These are phyloP conservation scores for Gossypium stocksii DNA, from an alignment of 345 rosid genomes.

Conservation along the genomic window DNA sequence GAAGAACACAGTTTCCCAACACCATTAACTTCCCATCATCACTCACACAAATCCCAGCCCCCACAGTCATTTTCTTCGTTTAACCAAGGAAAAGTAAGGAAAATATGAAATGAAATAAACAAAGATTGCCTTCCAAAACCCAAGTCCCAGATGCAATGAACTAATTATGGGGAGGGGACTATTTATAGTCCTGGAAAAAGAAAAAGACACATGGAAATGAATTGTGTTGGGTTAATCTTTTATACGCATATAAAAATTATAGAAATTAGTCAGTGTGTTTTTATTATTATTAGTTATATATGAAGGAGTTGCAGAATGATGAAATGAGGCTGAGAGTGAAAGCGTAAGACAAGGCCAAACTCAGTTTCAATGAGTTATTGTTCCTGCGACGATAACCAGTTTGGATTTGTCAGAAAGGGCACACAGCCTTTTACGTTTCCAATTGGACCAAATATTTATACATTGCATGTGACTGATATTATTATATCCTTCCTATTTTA, in stretches of 20 bases:
- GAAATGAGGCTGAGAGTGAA: neutral
- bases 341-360: neutral
- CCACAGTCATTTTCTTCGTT: slow-evolving; percentile 40
- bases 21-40: slow-evolving; percentile 47
- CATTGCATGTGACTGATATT: too few species aligned
- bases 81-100: neutral
- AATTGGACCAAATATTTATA: too few species aligned
- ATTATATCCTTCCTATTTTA: too few species aligned
- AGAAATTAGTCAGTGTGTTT: too few species aligned
- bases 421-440: too few species aligned
- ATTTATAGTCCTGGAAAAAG: slow-evolving; percentile 3
- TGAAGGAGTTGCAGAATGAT: too few species aligned
- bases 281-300: too few species aligned
- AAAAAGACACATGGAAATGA: neutral
- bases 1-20: slow-evolving; percentile 37
- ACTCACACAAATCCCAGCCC: slow-evolving; percentile 47
- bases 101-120: neutral
- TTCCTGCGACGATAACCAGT: too few species aligned
- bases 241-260: neutral
- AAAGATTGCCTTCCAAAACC: neutral
- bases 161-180: neutral
- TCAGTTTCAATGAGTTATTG: neutral
- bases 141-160: neutral
- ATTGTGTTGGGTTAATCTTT: neutral
- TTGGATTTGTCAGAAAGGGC: too few species aligned